Base-by-base conservation (phyloP, 2,329 filamentous ascomycete species). In the Leptoxyphium fumago region DNA sequence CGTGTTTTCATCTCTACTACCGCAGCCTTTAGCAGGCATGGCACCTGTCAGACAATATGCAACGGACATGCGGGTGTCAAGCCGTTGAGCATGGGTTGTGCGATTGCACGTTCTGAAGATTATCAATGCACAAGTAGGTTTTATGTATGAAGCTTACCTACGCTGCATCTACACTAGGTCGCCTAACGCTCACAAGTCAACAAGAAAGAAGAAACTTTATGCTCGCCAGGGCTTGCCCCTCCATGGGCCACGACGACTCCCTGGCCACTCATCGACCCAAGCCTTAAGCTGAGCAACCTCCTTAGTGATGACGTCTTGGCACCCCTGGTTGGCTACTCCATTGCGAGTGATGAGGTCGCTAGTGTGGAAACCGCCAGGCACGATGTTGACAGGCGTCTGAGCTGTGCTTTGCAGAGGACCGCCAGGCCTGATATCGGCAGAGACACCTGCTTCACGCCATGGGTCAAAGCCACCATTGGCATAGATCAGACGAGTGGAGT, bases 401-500 rank as follows among this genome's bases (percentile, higher is more conserved):
- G 56, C 21, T 0, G 68, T 73, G 10, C 68, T 67, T 44, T 58
- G 11, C 13, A 78, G 56, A 1, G 74, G 73, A 0, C 77, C 76
- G 5, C 67, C 71, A 0, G 74, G 73, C 15, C 75, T 64, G 54
- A 69, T 68, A 21, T 67, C 62, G 14, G 72, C 73, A 1, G 68
- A 70, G 0, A 79, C 68, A 3, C 68, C 68, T 0, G 70, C 66
- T 3, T 72, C 67, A 29, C 69, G 64, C 77, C 76, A 80, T 5
- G 76, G 77, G 54, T 80, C 77, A 44, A 64, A 73, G 56, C 75
- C 65, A 38, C 71, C 76, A 50, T 79, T 78, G 5, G 69, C 66
- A 64, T 70, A 78, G 21, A 78, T 64, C 17, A 81, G 60, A 2
- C 75, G 68, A 13, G 68, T 71, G 2, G 69, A 71, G 41, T 51